phyloP scores from a whole-genome alignment of 495 filamentous ascomycete genomes.

The Symbiotaphrina buchneri region DNA sequence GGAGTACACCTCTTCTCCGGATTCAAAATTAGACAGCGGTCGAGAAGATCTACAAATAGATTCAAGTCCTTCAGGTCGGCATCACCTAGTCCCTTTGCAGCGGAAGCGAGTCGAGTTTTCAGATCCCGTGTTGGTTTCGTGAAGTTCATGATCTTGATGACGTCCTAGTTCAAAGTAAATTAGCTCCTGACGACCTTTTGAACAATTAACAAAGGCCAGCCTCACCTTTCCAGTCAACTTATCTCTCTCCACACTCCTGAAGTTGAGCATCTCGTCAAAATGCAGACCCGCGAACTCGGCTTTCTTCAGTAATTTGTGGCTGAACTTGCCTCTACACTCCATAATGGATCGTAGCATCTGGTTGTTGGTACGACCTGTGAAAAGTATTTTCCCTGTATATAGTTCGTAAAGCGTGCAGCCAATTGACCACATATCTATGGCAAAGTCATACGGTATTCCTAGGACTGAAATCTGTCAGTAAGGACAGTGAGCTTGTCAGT shows the following conservation, averaged over 20 bases:
- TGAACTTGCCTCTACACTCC: conserved; percentile 88
- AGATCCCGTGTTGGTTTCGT: conserved; percentile 69
- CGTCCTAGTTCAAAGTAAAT: conserved; percentile 21
- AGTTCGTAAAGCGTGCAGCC: conserved; percentile 94
- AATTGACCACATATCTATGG: conserved; percentile 92
- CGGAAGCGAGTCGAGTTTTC: conserved; percentile 48
- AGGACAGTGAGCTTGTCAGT: neutral
- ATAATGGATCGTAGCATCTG: conserved; percentile 92
- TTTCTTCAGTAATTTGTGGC: conserved; percentile 61
- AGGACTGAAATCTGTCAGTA: conserved; percentile 24
- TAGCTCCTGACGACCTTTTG: conserved; percentile 2
- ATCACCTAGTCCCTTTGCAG: conserved; percentile 50
- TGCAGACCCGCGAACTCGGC: conserved; percentile 50
- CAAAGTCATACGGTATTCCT: conserved; percentile 83
- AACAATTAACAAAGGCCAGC: conserved; percentile 1
- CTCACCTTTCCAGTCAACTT: conserved; percentile 58
- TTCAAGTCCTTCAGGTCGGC: conserved; percentile 56
- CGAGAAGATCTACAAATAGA: conserved; percentile 66
- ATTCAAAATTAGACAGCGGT: conserved; percentile 70
- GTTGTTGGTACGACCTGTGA: conserved; percentile 88
- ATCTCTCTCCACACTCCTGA: conserved; percentile 70
- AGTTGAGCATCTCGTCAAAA: conserved; percentile 75
- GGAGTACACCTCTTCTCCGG: conserved; percentile 85
- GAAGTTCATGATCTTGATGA: conserved; percentile 43
- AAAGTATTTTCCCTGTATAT: conserved; percentile 93